These are phyloP conservation scores for Nemania sp. DNA, from an alignment of 2,329 filamentous ascomycete genomes.

Conservation along the genomic window DNA sequence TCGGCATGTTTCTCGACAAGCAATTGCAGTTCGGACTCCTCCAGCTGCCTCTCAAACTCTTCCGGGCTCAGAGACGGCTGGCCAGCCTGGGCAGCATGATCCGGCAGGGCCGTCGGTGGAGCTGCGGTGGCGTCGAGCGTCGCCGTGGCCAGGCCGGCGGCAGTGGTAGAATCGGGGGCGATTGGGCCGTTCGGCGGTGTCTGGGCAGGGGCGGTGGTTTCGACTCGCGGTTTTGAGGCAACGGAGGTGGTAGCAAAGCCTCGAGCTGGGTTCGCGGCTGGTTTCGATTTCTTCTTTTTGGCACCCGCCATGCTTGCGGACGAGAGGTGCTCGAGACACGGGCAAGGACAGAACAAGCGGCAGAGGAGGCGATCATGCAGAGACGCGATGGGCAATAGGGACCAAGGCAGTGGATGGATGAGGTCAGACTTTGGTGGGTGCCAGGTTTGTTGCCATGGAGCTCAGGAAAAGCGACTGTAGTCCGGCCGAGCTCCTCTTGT, in stretches of 20 bases:
- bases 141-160: neutral
- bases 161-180: conserved; percentile 5
- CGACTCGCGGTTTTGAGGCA: conserved; percentile 77
- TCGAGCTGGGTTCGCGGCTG: conserved; percentile 81
- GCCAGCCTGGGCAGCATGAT: neutral
- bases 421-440: too few species aligned
- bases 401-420: too few species aligned
- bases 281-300: conserved; percentile 91
- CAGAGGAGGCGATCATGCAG: too few species aligned
- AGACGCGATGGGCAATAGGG: too few species aligned
- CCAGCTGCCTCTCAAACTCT: conserved; percentile 86
- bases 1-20: conserved; percentile 82
- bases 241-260: conserved; percentile 94
- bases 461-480: too few species aligned
- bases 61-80: conserved; percentile 71
- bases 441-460: too few species aligned
- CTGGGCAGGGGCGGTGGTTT: conserved; percentile 44
- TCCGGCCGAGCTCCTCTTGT: too few species aligned
- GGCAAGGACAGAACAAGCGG: too few species aligned
- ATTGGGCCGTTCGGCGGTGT: conserved; percentile 15
- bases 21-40: conserved; percentile 86
- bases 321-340: neutral
- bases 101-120: conserved; percentile 19
- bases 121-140: neutral
- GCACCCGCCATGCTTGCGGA: conserved; percentile 63